Conservation (phyloP, 352 stramenopile species). For the Phytopythium ostracodes region DNA sequence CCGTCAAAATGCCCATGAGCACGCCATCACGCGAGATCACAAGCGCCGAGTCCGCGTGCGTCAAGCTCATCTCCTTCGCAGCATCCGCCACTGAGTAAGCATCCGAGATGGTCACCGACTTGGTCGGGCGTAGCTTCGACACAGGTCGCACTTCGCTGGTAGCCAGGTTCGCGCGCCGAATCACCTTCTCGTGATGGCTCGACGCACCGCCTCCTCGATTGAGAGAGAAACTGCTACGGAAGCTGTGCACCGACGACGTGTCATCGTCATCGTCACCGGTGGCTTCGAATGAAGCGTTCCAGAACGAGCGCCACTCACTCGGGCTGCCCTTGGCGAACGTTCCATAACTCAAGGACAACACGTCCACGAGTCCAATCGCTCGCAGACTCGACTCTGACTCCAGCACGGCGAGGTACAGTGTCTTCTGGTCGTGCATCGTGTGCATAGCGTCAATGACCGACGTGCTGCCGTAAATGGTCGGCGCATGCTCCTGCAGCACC, state of each 20-base stretch:
- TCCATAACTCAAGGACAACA: constrained; percentile 86
- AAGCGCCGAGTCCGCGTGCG: constrained; percentile 91
- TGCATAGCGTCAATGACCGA: constrained; percentile 87
- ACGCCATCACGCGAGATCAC: constrained; percentile 88
- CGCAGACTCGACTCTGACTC: constrained; percentile 60
- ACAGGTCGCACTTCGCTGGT: constrained; percentile 89
- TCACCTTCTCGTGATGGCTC: constrained; percentile 31
- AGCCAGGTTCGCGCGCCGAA: constrained; percentile 41
- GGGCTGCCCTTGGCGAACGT: constrained; percentile 87
- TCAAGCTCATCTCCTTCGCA: constrained; percentile 85
- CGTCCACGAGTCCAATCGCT: constrained; percentile 78
- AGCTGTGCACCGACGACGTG: constrained; percentile 77
- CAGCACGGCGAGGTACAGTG: constrained; percentile 79
- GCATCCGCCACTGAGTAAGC: constrained; percentile 87
- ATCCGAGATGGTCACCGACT: constrained; percentile 88
- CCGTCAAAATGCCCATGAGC: constrained; percentile 94
- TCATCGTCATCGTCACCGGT: constrained; percentile 63
- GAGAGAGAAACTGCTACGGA: constrained; percentile 70
- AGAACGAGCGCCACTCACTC: constrained; percentile 88
- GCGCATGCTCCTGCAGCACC: constrained; percentile 85
- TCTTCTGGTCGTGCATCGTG: constrained; percentile 87
- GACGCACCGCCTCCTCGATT: constrained; percentile 32
- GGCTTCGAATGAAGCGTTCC: constrained; percentile 85
- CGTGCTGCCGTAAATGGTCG: constrained; percentile 60
- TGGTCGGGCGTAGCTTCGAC: constrained; percentile 80